Evolutionary conservation across 2,329 filamentous ascomycete genomes (phyloP), one percentile per base, ranked within the genome.

Genomic region (Aspergillus awamori): DNA sequence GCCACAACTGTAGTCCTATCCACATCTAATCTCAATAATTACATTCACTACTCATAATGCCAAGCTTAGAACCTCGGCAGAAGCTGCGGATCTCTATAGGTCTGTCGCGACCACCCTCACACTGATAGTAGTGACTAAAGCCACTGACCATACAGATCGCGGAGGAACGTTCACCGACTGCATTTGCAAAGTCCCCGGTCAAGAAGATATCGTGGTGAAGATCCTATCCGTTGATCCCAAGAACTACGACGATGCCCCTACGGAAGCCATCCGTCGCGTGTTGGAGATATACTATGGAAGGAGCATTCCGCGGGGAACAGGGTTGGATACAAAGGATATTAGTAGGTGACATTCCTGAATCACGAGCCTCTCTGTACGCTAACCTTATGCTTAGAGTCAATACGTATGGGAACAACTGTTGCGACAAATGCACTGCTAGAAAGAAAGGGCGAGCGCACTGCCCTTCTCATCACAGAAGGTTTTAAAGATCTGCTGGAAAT

Each of bases 181-280:
- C 24, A 54, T 54, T 20, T 60, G 56, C 39, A 58, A 54, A 22
- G 53, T 58, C 22, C 45, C 53, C 22, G 53, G 49, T 30, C 33
- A 39, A 20, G 45, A 53, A 5, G 89, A 93, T 73, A 84, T 92
- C 52, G 82, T 94, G 55, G 90, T 93, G 76, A 94, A 94, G 78
- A 85, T 96, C 3, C 85, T 96, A 20, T 95, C 91, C 1, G 91
- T 93, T 67, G 92, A 96, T 73, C 92, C 92, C 3, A 84, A 87
- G 59, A 96, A 96, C 80, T 96, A 96, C 79, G 84, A 87, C 11
- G 92, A 96, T 79, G 92, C 92, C 17, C 62, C 67, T 7, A 66
- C 53, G 15, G 63, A 69, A 55, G 64, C 65, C 4, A 69, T 68
- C 55, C 53, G 67, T 1, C 60, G 58, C 3, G 58, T 64, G 8